Evolutionary conservation across 345 rosid species (phyloP).

Genomic region (Lenwebbia sp.): DNA sequence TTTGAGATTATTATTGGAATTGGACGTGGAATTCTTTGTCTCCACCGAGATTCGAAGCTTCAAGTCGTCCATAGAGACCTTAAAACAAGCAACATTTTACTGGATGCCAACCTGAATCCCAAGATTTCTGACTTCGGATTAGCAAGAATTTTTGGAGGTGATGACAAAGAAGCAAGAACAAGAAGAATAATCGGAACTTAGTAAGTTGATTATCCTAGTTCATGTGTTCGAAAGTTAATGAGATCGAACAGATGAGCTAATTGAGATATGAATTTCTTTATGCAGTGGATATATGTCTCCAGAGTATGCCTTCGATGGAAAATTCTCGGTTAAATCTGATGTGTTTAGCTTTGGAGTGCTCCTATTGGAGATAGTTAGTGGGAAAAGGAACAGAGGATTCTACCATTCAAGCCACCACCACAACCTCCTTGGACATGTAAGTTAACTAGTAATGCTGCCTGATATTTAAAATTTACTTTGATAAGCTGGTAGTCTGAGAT

Average conservation of each 20-base stretch:
- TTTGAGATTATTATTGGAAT: neutral
- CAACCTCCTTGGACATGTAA: constrained; percentile 11
- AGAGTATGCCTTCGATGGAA: neutral
- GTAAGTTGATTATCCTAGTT: neutral
- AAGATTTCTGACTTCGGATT: neutral
- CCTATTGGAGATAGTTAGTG: constrained; percentile 4
- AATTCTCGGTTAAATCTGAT: neutral
- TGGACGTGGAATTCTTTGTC: neutral
- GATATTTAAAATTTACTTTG: neutral
- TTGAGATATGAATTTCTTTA: neutral
- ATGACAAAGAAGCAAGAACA: neutral
- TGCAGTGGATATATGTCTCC: neutral
- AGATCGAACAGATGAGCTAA: too few relatives aligned
- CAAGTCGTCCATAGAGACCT: neutral
- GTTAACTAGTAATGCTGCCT: neutral
- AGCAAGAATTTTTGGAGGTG: neutral
- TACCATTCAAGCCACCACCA: constrained; percentile 1
- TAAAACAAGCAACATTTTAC: neutral
- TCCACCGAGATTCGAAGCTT: neutral
- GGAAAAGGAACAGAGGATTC: constrained; percentile 6
- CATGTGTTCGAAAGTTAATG: too few relatives aligned
- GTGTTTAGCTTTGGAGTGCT: constrained; percentile 4
- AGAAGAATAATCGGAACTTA: neutral
- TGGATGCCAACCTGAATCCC: neutral
- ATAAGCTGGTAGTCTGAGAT: too few relatives aligned